Percentiles rank a stretch among this genome's conserved stretches.
Evolutionary conservation across 2,329 filamentous ascomycete species (phyloP).

Genomic region (Alternaria incomplexa): DNA sequence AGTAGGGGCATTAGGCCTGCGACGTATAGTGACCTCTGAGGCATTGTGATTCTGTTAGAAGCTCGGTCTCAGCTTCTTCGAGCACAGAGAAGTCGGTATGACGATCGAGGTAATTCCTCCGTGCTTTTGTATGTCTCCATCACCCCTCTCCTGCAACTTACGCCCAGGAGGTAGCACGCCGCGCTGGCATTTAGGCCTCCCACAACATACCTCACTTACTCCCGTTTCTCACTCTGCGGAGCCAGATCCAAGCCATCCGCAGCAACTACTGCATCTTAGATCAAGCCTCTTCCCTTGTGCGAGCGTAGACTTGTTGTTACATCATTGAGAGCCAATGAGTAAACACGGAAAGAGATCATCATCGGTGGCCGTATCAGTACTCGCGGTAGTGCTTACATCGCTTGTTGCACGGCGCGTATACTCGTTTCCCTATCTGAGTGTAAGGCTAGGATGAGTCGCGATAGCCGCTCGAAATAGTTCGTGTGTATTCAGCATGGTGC

Average conservation of each 20-base stretch:
- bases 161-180: background rate
- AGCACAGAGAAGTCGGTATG: background rate
- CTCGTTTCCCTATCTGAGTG: background rate
- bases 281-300: background rate
- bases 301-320: background rate
- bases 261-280: background rate
- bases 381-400: background rate
- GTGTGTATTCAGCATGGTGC: background rate
- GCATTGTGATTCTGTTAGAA: background rate
- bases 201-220: background rate
- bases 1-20: background rate
- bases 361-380: background rate
- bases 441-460: background rate
- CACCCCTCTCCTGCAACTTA: background rate
- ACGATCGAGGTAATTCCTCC: background rate
- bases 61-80: background rate
- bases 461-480: background rate
- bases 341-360: background rate
- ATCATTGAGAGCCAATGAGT: background rate
- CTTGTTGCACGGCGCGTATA: background rate
- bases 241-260: background rate
- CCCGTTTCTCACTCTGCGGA: background rate
- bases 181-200: background rate
- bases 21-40: background rate
- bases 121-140: background rate